Percentiles rank a stretch among this genome's conserved stretches.
These are phyloP conservation scores for Talaromyces sp. DNA, from an alignment of 2,329 filamentous ascomycete genomes.

Conservation along the genomic window DNA sequence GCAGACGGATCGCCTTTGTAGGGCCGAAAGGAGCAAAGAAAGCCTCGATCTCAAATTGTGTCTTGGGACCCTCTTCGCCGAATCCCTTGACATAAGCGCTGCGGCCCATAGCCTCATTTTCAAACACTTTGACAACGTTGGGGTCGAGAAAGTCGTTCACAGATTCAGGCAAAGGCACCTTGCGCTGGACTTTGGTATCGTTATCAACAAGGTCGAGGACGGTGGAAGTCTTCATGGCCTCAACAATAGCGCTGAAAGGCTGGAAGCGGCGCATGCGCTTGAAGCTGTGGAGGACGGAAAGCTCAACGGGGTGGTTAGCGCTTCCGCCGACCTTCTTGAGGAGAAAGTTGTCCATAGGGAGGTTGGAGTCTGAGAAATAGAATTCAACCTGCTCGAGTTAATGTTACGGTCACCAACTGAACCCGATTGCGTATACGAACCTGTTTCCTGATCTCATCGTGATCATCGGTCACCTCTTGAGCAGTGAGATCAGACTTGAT, in stretches of 20 bases:
- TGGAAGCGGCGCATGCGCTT: slow-evolving; percentile 96
- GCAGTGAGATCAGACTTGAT: slow-evolving; percentile 68
- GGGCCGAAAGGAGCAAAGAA: slow-evolving; percentile 82
- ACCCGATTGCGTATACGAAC: slow-evolving; percentile 43
- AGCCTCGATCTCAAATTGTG: slow-evolving; percentile 89
- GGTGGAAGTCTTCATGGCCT: slow-evolving; percentile 74
- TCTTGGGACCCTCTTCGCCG: slow-evolving; percentile 73
- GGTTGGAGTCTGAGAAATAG: slow-evolving; percentile 90
- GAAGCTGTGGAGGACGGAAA: slow-evolving; percentile 78
- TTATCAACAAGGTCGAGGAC: slow-evolving; percentile 70
- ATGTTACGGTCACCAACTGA: not conserved
- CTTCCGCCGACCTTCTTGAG: slow-evolving; percentile 72
- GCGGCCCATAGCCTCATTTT: slow-evolving; percentile 64
- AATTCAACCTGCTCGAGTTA: slow-evolving; percentile 70
- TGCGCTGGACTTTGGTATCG: slow-evolving; percentile 71
- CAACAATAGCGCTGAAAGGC: slow-evolving; percentile 77
- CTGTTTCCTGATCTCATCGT: slow-evolving; percentile 77
- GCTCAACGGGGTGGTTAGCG: slow-evolving; percentile 68
- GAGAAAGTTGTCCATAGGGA: slow-evolving; percentile 84
- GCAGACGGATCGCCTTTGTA: slow-evolving; percentile 79
- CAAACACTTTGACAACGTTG: slow-evolving; percentile 53
- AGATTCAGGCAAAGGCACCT: slow-evolving; percentile 60
- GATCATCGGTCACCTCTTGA: slow-evolving; percentile 70
- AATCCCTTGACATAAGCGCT: slow-evolving; percentile 95
- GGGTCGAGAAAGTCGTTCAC: slow-evolving; percentile 54